A percentile compares a stretch with the other conserved stretches of the same genome.
phyloP scores from a whole-genome alignment of 257 asterid species.

The Thymus quinquecostatus region DNA sequence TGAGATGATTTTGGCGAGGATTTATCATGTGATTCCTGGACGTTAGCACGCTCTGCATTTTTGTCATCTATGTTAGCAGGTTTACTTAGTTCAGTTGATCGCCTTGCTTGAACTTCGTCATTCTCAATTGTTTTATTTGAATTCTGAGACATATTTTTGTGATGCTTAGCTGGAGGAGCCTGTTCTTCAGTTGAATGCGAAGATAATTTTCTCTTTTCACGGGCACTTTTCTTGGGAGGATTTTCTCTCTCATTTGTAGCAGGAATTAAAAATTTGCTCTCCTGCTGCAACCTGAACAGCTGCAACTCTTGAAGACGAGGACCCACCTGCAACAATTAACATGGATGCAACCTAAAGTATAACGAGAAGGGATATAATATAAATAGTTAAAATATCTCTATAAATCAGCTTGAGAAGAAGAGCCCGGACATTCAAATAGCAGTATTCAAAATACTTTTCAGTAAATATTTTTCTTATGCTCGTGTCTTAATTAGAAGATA shows the following conservation, averaged over 20 bases:
- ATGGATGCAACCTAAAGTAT: slow-evolving; percentile 3
- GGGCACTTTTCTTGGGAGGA: slow-evolving; percentile 46
- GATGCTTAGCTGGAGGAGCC: slow-evolving; percentile 69
- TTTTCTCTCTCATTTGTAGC: slow-evolving; percentile 55
- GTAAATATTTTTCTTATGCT: too few relatives aligned
- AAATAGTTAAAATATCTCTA: slow-evolving; percentile 3
- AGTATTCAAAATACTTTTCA: too few relatives aligned
- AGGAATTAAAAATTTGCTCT: slow-evolving; percentile 51
- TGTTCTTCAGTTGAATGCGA: slow-evolving; percentile 53
- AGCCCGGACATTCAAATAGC: too few relatives aligned
- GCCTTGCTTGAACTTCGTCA: slow-evolving; percentile 43
- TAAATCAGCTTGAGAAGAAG: too few relatives aligned
- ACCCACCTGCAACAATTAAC: slow-evolving; percentile 62
- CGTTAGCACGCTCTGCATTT: slow-evolving; percentile 44
- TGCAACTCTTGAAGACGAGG: slow-evolving; percentile 96
- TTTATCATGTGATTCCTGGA: slow-evolving; percentile 44
- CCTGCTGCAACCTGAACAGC: slow-evolving; percentile 72
- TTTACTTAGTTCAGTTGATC: slow-evolving; percentile 44
- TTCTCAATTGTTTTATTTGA: slow-evolving; percentile 40
- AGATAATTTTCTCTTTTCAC: slow-evolving; percentile 80
- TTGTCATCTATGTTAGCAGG: slow-evolving; percentile 40
- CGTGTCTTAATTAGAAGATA: too few relatives aligned
- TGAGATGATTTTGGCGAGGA: slow-evolving; percentile 50
- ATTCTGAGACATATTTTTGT: slow-evolving; percentile 53
- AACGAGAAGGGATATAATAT: slow-evolving; percentile 8